Evolutionary conservation across 768 basidiomycete species (phyloP), one percentile per base, ranked within the genome.

Genomic region (Lentinula boryana): DNA sequence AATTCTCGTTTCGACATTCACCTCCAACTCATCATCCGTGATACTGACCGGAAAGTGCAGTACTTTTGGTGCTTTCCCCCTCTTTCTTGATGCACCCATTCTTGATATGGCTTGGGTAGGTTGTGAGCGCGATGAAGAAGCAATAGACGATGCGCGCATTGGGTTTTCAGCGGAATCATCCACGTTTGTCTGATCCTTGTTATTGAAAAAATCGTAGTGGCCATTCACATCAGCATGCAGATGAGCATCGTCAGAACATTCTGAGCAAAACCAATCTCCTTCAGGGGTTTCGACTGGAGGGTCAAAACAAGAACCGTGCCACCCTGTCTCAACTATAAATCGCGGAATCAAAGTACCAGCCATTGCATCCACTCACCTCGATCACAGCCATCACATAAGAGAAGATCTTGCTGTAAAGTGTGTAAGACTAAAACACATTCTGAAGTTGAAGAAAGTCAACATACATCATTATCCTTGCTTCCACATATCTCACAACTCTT

Each of bases 331-430:
- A 49, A 63, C 63, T 40, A 50, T 56, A n/a, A 52, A 63, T 16
- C 58, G 57, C 36, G 51, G 21, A 27, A 36, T 52, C 48, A 58
- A 63, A 65, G 27, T 50, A 62, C 35, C 59, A 67, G 69, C 70
- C 50, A 31, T 9, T 63, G 8, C 50, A 55, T 23, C 15, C 40
- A 38, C 70, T 43, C 70, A 86, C 91, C 93, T 81, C 93, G 80
- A 78, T 98, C 96, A 72, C 96, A 98, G 60, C 79, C 84, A 79
- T 98, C 96, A 71, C 96, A 98, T 66, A 98, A 89, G 57, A 98
- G 72, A 64, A 97, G 87, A 56, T 84, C 82, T 57, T 81, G 85
- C 91, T 95, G 68, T 72, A 68, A 57, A n/a, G 61, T 35, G 33
- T 31, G 40, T 32, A 64, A 61, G 61, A 36, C 48, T 54, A 40